Evolutionary conservation across 768 basidiomycete genomes (phyloP), one percentile per base, ranked within the genome.

Genomic region (Pisolithus marmoratus): DNA sequence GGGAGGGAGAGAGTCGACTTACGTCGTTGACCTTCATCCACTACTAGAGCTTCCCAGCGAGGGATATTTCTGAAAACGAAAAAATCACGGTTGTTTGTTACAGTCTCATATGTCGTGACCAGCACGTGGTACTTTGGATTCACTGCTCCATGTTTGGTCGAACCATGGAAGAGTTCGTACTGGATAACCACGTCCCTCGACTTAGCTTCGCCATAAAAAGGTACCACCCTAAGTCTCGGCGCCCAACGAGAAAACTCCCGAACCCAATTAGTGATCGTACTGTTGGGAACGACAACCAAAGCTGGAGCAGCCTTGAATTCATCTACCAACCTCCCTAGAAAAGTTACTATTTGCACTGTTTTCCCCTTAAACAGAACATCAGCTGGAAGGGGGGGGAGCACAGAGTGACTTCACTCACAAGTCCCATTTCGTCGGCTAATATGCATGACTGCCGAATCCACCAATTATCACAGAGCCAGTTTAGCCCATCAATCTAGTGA

Each of bases 381-480:
- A 57, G 23, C 48, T 29, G 34, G 57, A 63, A 4, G 43, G 14
- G 43, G 14, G 19, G 50, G 38, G 19, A 22, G 31, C 24, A 36
- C 4, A 9, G 31, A 52, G 22, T 44, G 37, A 38, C 22, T 24
- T 17, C 24, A 63, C 74, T 48, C 66, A 90, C 92, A 64, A 94
- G 70, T 53, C 94, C 94, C 96, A 99, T 98, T 68, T 98, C 96
- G 64, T 99, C 96, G 3, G 96, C 95, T 20, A 98, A 78, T 56
- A 94, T 94, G 55, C 86, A 91, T 40, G 83, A 81, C 55, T 91
- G 91, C 40, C 74, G 77, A 56, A 80, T 84, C 84, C 86, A 91
- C 93, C 93, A 94, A 55, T 93, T 91, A 57, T 85, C 81, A 57
- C 80, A 84, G 43, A 92, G 73, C 90, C 88, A 91, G 50, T 90